A percentile compares a stretch with the other conserved stretches of the same genome.
These are phyloP conservation scores for Coniferiporia weirii DNA, from an alignment of 1,284 basidiomycete species.

Conservation along the genomic window DNA sequence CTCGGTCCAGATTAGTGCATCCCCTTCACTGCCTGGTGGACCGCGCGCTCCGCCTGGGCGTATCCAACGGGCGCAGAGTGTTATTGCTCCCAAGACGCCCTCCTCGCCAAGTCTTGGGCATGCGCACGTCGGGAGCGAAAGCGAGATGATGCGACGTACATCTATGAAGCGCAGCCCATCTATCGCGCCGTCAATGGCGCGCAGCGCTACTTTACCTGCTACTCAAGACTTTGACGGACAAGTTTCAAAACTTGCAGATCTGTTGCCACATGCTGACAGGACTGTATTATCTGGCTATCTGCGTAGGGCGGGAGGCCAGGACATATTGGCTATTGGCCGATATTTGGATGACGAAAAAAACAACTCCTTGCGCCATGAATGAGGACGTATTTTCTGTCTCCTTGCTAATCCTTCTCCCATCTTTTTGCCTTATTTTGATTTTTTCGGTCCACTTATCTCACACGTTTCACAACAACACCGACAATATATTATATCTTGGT, in stretches of 20 bases:
- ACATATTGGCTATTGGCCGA: constrained; percentile 79
- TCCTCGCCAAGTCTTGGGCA: constrained; percentile 33
- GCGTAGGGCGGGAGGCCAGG: constrained; percentile 60
- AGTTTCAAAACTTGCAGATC: constrained; percentile 65
- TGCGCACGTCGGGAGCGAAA: constrained; percentile 1
- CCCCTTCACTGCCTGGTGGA: constrained; percentile 64
- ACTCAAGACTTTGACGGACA: constrained; percentile 56
- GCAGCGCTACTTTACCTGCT: constrained; percentile 12
- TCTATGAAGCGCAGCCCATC: constrained; percentile 15
- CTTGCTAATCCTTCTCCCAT: background rate
- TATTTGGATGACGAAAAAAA: constrained; percentile 86
- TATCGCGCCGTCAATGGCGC: constrained; percentile 7
- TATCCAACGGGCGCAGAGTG: constrained; percentile 60
- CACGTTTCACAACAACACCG: background rate
- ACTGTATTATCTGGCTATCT: constrained; percentile 68
- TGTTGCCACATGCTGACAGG: constrained; percentile 74
- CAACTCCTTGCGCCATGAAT: constrained; percentile 33
- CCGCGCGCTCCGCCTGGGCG: constrained; percentile 67
- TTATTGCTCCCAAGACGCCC: constrained; percentile 37
- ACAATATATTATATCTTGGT: background rate
- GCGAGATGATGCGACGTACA: constrained; percentile 1
- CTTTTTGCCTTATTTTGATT: background rate
- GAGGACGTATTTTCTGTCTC: background rate
- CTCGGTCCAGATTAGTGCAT: constrained; percentile 33
- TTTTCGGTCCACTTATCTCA: background rate